These are phyloP conservation scores for Aspergillus uvarum DNA, from an alignment of 2,329 filamentous ascomycete genomes.

Conservation along the genomic window DNA sequence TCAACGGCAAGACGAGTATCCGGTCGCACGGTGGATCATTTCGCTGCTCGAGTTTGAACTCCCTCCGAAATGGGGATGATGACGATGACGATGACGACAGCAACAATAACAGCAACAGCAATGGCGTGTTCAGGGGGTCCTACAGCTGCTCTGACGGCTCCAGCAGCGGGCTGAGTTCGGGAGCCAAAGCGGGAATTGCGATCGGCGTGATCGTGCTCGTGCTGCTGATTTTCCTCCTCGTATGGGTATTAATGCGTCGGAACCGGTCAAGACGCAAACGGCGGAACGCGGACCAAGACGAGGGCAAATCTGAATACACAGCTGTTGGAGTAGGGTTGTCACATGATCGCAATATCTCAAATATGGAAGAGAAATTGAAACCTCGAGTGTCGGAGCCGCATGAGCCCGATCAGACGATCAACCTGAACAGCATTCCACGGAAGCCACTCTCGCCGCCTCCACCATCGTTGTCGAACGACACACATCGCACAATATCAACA, in stretches of 20 bases:
- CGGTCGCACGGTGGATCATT: constrained; percentile 19
- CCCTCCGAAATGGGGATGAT: not conserved
- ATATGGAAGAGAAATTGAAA: not conserved
- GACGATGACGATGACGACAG: not conserved
- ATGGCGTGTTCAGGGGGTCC: constrained; percentile 14
- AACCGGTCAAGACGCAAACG: constrained; percentile 8
- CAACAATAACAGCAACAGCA: constrained; percentile 4
- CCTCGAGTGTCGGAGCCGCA: not conserved
- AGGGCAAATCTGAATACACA: not conserved
- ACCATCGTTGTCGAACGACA: not conserved
- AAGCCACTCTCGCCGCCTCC: constrained; percentile 15
- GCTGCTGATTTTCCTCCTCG: constrained; percentile 17
- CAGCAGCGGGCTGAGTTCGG: constrained; percentile 21
- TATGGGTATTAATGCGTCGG: constrained; percentile 22
- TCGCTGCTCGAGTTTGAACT: constrained; percentile 24
- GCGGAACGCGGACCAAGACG: not conserved
- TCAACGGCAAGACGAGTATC: constrained; percentile 25
- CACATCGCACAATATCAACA: not conserved
- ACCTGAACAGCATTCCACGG: constrained; percentile 10
- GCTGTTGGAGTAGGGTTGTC: not conserved
- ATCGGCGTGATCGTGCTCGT: constrained; percentile 43
- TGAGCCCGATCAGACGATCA: not conserved
- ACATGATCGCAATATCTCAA: not conserved
- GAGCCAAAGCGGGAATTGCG: constrained; percentile 33
- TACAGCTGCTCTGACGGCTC: constrained; percentile 22